Base-by-base conservation (phyloP, 768 basidiomycete genomes). In the Suillus ampliporus region DNA sequence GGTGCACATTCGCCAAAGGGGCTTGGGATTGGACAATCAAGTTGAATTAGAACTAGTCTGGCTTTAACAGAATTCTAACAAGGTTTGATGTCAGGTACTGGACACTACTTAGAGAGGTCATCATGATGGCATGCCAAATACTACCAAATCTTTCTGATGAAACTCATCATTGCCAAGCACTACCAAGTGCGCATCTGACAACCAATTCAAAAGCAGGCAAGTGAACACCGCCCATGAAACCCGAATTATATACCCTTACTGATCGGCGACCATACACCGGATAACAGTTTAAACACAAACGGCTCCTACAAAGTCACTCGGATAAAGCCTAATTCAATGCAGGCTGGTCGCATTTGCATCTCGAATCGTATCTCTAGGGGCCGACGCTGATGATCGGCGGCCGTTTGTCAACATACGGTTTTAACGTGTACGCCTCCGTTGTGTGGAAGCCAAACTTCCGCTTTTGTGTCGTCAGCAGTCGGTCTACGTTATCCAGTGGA, bases 271-370 rank as follows among this genome's bases (percentile, higher is more conserved):
- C 31, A 31, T 31, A 31, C 31, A 31, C 31, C 31, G 31, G 4
- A 31, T 31, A 31, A 31, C 31, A 31, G 31, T 6, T 31, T 31
- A 31, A 31, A 31, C 31, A 31, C 31, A 31, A 31, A 31, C 6
- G 31, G 4, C 31, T 31, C 31, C 31, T 31, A 31, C n/a, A n/a
- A n/a, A n/a, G 17, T 8, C 5, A 19, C 48, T 50, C 50, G 50
- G 50, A 31, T 51, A 51, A 51, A 51, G 50, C 50, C 50, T 51
- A 51, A 51, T 31, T 51, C 50, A 51, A 6, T 10, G 28, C 19
- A 51, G 50, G 19, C 50, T 17, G 26, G 50, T 19, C 28, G 11
- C 28, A 19, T 50, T 19, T 31, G 17, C 5, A 51, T 51, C 28
- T 51, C 11, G 28, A 31, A 31, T 51, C 19, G 50, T 51, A 31